These are phyloP conservation scores for Zoysia japonica DNA, from an alignment of 176 grass and related monocot genomes.

Conservation along the genomic window DNA sequence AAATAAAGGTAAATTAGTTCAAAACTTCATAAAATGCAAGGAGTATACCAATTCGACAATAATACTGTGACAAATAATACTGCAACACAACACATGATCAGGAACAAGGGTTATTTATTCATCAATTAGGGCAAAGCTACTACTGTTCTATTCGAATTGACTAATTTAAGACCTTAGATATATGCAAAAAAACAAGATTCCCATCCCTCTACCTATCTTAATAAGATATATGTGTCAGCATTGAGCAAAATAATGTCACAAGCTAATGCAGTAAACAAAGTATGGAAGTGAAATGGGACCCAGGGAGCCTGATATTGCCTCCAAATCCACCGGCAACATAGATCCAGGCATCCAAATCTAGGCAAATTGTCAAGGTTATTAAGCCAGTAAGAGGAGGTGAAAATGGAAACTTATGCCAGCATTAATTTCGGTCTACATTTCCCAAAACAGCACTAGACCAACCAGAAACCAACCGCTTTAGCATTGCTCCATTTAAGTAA, in stretches of 20 bases:
- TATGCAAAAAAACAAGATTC: slow-evolving; percentile 28
- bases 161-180: not conserved
- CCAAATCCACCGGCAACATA: not conserved
- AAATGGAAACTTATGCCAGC: not conserved
- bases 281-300: not conserved
- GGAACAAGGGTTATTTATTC: not conserved
- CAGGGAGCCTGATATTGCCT: not conserved
- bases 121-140: not conserved
- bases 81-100: not conserved
- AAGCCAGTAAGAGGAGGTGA: not conserved
- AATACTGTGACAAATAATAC: slow-evolving; percentile 13
- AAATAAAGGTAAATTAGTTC: slow-evolving; percentile 25
- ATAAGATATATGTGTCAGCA: not conserved
- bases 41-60: slow-evolving; percentile 20
- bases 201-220: not conserved
- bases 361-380: slow-evolving; percentile 4
- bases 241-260: not conserved
- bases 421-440: not conserved
- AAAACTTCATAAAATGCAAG: slow-evolving; percentile 24
- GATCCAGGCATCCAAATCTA: not conserved
- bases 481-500: not conserved
- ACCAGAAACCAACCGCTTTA: not conserved
- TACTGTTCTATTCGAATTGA: not conserved
- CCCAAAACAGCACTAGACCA: not conserved
- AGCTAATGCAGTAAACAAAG: not conserved